Base-by-base conservation (phyloP, 345 rosid genomes). In the Pelargonium nanum region DNA sequence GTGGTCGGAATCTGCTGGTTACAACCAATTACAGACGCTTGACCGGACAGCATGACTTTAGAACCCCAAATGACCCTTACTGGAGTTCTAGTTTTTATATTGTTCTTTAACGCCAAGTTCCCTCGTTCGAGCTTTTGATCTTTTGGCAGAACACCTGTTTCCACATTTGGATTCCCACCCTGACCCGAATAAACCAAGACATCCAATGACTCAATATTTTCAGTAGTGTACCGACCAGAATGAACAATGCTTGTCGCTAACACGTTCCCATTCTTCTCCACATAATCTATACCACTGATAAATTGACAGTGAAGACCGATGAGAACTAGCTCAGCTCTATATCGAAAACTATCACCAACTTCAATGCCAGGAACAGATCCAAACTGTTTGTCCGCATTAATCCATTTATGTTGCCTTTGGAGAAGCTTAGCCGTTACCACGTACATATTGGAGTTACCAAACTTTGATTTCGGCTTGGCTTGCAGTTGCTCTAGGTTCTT, bases 61-160 rank as follows among this genome's bases (percentile, higher is more conserved):
- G 19, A 25, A 13, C 32, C 26, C 9, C 51, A 62, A 60, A 73
- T 61, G 22, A 77, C 77, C 54, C 77, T 55, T 0, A 77, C 63
- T 0, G 70, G 75, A 22, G 26, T 67, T 25, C 8, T 51, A 0
- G 19, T 50, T 4, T 53, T 60, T 69, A 75, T 59, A 13, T 77
- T 75, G 30, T 79, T 73, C 56, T 34, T 63, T 53, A 75, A n/a
- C 1, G 83, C 80, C 15, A 75, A 75, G 19, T 79, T 79, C 15
- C 83, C 83, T 21, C 56, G 30, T 60, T 48, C 56, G 13, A 75
- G 74, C 26, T 67, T 65, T 23, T 79, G 78, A 65, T 79, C 78
- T 54, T 32, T 50, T 4, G 1, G 1, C 6, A 34, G 10, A 20
- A 25, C 26, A 19, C 58, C 0, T 0, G 0, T 19, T 25, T 8